Evolutionary conservation across 257 asterid genomes (phyloP).

Genomic region (Plantago ovata): DNA sequence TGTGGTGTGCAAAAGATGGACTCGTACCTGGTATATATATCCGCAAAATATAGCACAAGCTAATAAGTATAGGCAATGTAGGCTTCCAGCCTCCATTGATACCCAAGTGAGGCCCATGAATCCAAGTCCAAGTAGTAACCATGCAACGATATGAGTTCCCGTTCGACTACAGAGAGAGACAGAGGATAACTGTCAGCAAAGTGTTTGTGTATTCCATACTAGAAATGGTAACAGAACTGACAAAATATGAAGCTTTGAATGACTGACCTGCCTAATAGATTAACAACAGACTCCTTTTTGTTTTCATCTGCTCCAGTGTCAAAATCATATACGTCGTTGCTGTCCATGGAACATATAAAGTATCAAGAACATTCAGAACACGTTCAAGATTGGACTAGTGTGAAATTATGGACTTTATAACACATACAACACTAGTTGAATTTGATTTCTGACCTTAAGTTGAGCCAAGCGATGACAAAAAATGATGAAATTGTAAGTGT

Average conservation of each 20-base stretch:
- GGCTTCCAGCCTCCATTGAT: conserved; percentile 60
- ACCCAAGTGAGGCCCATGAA: conserved; percentile 62
- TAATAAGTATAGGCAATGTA: conserved; percentile 49
- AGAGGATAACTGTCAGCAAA: conserved; percentile 17
- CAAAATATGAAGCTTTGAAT: background rate
- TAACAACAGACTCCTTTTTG: conserved; percentile 95
- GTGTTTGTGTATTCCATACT: background rate
- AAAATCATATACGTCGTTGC: conserved; percentile 97
- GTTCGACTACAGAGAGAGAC: conserved; percentile 53
- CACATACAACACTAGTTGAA: conserved; percentile 2
- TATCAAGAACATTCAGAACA: conserved; percentile 12
- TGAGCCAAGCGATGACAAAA: conserved; percentile 81
- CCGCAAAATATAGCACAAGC: conserved; percentile 68
- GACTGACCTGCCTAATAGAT: conserved; percentile 64
- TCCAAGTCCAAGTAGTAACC: conserved; percentile 66
- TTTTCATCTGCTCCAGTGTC: conserved; percentile 90
- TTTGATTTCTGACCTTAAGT: conserved; percentile 57
- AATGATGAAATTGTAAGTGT: conserved; percentile 65
- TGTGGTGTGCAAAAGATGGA: background rate
- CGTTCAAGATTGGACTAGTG: background rate
- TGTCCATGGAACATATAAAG: conserved; percentile 34
- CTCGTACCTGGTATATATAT: conserved; percentile 72
- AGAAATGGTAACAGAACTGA: background rate
- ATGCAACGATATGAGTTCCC: conserved; percentile 58
- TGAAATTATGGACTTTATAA: background rate